Conservation (phyloP, 345 rosid genomes). For the Excoecaria agallocha region DNA sequence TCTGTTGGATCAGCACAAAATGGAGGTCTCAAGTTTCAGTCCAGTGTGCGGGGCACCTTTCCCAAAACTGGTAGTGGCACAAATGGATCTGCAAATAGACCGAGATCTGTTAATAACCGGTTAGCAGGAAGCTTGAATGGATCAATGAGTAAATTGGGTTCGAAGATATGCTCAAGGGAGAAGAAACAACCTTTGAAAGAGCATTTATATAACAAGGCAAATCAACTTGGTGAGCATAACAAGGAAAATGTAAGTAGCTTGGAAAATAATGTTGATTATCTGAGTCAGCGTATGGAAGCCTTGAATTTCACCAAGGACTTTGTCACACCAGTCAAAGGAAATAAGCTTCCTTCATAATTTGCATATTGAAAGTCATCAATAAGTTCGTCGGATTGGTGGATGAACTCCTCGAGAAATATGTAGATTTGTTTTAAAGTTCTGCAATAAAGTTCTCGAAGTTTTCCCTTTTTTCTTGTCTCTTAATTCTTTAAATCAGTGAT, state of each 20-base stretch:
- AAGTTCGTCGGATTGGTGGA: not conserved
- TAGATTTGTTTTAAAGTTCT: not conserved
- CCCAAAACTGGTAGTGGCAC: constrained; percentile 4
- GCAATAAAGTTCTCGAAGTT: too few relatives aligned
- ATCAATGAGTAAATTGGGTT: not conserved
- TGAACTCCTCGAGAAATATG: not conserved
- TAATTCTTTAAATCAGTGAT: too few relatives aligned
- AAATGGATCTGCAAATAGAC: constrained; percentile 19
- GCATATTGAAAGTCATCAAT: not conserved
- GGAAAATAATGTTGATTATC: constrained; percentile 26
- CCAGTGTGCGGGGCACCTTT: constrained; percentile 16
- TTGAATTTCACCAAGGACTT: constrained; percentile 15
- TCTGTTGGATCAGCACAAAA: constrained; percentile 13
- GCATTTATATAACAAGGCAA: constrained; percentile 2
- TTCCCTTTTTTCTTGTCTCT: too few relatives aligned
- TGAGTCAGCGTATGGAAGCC: constrained; percentile 24
- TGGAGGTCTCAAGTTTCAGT: constrained; percentile 23
- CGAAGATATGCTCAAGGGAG: constrained; percentile 6
- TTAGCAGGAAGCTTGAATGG: constrained; percentile 6
- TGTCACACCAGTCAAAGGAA: not conserved
- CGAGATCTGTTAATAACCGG: constrained; percentile 19
- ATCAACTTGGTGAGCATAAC: constrained; percentile 7
- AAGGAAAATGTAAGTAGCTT: constrained; percentile 28
- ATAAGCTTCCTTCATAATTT: not conserved
- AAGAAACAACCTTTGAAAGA: constrained; percentile 24